Evolutionary conservation across 805 yeast species (phyloP), one percentile per base, ranked within the genome.

Genomic region (Pichia membranifaciens): DNA sequence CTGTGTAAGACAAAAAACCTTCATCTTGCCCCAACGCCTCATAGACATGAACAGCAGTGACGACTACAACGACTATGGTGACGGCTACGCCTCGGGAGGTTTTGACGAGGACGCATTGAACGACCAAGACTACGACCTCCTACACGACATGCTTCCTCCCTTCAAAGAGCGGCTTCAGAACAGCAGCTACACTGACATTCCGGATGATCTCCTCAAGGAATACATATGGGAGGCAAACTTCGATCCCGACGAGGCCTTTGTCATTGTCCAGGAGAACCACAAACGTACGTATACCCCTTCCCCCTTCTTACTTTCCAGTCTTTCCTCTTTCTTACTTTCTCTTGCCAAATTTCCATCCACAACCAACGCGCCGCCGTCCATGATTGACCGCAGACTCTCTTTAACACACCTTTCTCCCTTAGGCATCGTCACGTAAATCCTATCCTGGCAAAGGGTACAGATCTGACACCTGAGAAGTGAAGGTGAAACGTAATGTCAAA

Each of bases 101-200:
- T 47, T 50, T 40, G 64, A 66, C 18, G 69, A 67, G 18, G 76
- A 72, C 34, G 69, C 64, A 18, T 65, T 65, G 29, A 66, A 66
- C 16, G 68, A 67, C n/a, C 74, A 70, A 20, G 77, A 73, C 18
- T 72, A 69, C 44, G 67, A 52, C 7, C 29, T 45, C 17, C 21
- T 52, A 4, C 48, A 52, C 12, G 53, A 52, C 12, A 60, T 41
- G 21, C 45, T 47, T 2, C 55, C 55, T 17, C 21, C 45, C 12
- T 42, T 52, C 16, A 42, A 31, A 29, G 28, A 32, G 2, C 31
- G n/a, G 6, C 36, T 45, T 9, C 34, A 35, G 5, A 16, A 13
- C 5, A 22, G 23, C 15, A 38, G 35, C 18, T 43, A 37, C 23
- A 21, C 23, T 3, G 31, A 31, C 7, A 40, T 49, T 5, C n/a